Base-by-base conservation (phyloP, 352 stramenopile species). In the Phytophthora boehmeriae region DNA sequence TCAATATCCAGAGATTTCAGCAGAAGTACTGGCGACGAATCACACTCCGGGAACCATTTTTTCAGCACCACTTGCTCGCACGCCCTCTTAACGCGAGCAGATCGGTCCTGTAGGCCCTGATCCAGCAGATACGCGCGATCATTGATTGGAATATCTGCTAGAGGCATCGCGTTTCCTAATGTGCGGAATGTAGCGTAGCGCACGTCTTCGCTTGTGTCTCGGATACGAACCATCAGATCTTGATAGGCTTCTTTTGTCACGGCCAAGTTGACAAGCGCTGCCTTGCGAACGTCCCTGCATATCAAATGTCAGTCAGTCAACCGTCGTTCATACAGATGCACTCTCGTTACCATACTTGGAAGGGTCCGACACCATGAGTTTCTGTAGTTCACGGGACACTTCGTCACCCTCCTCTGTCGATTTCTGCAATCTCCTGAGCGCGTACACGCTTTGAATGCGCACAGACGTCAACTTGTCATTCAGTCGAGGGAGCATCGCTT, bases 41-140 rank as follows among this genome's bases (percentile, higher is more conserved):
- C 68, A 58, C 76, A 88, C 47, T 67, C 69, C 3, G 68, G 71
- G 11, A 94, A 80, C 85, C 85, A 94, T 5, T 79, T 75, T 20
- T 75, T 68, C 17, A 94, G 57, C 27, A 94, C 76, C 80, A 94
- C 85, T 41, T 83, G 66, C 58, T 94, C 77, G 47, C 85, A 92
- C 13, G 85, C 77, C 23, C 51, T 42, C 10, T 73, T 53, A 14
- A 92, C 85, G 3, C 69, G 66, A 16, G 63, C 54, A 2, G 79
- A 76, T 10, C 83, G 85, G 46, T 94, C 85, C 10, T 91, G 83
- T 8, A 94, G 54, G 0, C 85, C 83, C 66, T 94, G 85, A 28
- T 91, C 85, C 23, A 94, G 63, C 28, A 92, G 43, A n/a, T 90
- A 78, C 11, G 75, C 75, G 16, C 85, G 85, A 28, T 94, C 83